Base-by-base conservation (phyloP, 371 early-diverging fungal genomes). In the Lichtheimia corymbifera region DNA sequence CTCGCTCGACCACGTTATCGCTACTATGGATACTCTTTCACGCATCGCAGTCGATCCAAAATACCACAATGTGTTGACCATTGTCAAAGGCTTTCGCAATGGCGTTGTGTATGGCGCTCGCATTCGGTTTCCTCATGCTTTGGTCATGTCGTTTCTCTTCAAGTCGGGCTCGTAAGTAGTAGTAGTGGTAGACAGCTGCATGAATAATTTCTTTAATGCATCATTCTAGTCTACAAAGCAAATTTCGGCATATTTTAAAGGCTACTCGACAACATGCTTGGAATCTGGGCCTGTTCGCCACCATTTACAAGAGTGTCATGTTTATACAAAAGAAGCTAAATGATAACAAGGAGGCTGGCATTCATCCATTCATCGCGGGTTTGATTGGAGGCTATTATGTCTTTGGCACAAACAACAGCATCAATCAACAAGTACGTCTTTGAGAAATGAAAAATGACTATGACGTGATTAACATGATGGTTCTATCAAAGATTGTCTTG, bases 131-230 rank as follows among this genome's bases (percentile, higher is more conserved):
- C 98, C 98, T 24, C 97, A 98, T 75, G 98, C 98, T 12, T 77
- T 98, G 0, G 97, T 98, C 60, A 98, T 98, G 98, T 94, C 97
- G 22, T 80, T 97, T 64, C 80, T 98, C 61, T 98, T 98, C 80
- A 87, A 97, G 35, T 73, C 81, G 27, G 94, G 93, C 61, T 89
- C 88, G 95, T 96, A 87, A 72, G 84, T 68, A 41, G 22, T 47
- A 35, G 22, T 22, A 2, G 22, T 22, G 2, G 22, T 7, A 28
- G 4, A 6, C 9, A 11, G 35, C 35, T 35, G 35, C 35, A 35
- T 35, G 35, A 35, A 35, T 35, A 2, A 35, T 35, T 35, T 35
- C 35, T 1, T 35, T 47, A 49, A 17, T 28, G 41, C n/a, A 54
- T 13, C 3, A 28, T 22, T 41, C 2, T 49, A 50, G 88, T 55